phyloP scores from a whole-genome alignment of 352 stramenopile species.

The Nothophytophthora sp. region DNA sequence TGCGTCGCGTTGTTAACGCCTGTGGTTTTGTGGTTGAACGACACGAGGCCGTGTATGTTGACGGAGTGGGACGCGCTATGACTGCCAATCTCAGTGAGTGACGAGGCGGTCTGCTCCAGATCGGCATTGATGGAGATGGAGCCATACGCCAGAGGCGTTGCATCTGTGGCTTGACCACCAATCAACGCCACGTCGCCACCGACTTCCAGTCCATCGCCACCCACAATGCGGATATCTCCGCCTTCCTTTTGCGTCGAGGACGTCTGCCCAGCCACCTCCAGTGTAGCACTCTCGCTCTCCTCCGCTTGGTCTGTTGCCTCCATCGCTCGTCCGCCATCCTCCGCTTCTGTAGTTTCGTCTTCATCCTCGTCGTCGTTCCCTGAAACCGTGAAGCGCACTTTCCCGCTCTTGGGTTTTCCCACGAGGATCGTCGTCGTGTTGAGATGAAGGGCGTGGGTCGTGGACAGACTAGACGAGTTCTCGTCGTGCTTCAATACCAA shows the following conservation, averaged over 20 bases:
- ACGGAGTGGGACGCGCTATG: slow-evolving; percentile 52
- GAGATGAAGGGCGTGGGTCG: slow-evolving; percentile 39
- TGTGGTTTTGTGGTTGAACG: slow-evolving; percentile 46
- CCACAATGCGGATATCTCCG: slow-evolving; percentile 54
- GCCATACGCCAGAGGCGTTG: slow-evolving; percentile 27
- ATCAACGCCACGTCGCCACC: slow-evolving; percentile 54
- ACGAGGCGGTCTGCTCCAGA: slow-evolving; percentile 38
- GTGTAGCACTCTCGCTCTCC: slow-evolving; percentile 26
- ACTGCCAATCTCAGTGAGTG: slow-evolving; percentile 62
- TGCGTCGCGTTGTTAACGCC: slow-evolving; percentile 40
- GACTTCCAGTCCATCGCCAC: slow-evolving; percentile 41
- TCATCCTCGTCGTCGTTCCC: slow-evolving; percentile 4
- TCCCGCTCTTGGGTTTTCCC: slow-evolving; percentile 13
- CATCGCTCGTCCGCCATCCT: slow-evolving; percentile 12
- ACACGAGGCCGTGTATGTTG: slow-evolving; percentile 51
- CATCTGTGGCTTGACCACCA: slow-evolving; percentile 37
- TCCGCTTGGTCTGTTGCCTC: slow-evolving; percentile 1
- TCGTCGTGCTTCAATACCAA: slow-evolving; percentile 46
- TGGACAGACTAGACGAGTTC: slow-evolving; percentile 48
- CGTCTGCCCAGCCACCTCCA: slow-evolving; percentile 62
- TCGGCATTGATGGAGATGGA: slow-evolving; percentile 61
- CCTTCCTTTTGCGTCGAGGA: slow-evolving; percentile 43
- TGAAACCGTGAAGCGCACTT: slow-evolving; percentile 27
- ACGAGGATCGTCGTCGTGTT: slow-evolving; percentile 43
- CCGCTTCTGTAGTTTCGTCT: background rate